Conservation (phyloP, 2,329 filamentous ascomycete genomes). For the Ophiocordyceps camponoti-leonardi region DNA sequence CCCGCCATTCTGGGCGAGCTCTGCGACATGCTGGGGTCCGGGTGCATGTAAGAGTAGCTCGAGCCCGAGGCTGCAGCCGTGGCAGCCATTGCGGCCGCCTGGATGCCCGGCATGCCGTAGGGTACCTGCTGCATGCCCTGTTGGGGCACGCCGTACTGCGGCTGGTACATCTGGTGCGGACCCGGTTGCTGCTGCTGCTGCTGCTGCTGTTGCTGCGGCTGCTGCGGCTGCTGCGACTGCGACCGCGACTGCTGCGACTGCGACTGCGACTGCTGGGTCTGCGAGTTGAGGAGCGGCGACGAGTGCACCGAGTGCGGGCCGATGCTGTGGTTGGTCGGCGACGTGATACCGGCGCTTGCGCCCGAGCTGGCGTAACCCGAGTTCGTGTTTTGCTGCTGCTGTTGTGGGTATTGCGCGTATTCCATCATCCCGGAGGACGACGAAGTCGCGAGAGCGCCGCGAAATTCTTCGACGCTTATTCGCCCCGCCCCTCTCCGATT, state of each 20-base stretch:
- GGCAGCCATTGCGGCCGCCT: conserved; percentile 81
- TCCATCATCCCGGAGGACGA: conserved; percentile 43
- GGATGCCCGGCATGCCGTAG: conserved; percentile 67
- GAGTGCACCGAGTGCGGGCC: conserved; percentile 52
- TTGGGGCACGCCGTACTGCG: conserved; percentile 57
- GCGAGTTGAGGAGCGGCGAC: conserved; percentile 65
- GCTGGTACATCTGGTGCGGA: conserved; percentile 60
- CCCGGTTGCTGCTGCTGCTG: conserved; percentile 16
- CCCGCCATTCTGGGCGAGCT: conserved; percentile 65
- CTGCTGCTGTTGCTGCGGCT: conserved; percentile 3
- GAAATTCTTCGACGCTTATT: conserved; percentile 9
- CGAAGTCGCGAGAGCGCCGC: conserved; percentile 6
- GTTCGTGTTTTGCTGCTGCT: conserved; percentile 49
- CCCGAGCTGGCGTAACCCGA: conserved; percentile 44
- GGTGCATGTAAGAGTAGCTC: conserved; percentile 53
- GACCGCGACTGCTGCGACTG: conserved; percentile 17
- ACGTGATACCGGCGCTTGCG: conserved; percentile 45
- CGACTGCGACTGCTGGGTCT: conserved; percentile 34
- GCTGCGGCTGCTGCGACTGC: conserved; percentile 5
- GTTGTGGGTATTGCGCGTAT: conserved; percentile 57
- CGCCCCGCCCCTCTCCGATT: conserved; percentile 2
- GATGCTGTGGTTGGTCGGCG: conserved; percentile 53
- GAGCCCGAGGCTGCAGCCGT: conserved; percentile 84
- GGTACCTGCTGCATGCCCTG: conserved; percentile 47
- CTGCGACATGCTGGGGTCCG: conserved; percentile 49